phyloP scores from a whole-genome alignment of 768 basidiomycete species.

The Kwoniella botswanensis region DNA sequence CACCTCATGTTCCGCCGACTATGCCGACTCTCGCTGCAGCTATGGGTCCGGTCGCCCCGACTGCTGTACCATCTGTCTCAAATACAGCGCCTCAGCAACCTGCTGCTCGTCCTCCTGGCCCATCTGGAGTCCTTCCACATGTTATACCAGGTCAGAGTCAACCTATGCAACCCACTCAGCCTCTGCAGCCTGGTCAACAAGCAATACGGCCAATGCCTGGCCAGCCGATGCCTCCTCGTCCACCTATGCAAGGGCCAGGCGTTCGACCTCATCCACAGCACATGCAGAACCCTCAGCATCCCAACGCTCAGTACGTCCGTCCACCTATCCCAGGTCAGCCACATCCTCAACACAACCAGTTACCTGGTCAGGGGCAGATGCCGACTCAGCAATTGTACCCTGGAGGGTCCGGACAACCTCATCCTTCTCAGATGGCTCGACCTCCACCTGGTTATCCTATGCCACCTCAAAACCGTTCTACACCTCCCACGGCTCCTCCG shows the following conservation, averaged over 20 bases:
- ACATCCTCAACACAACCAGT: conserved; percentile 8
- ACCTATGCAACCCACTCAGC: conserved; percentile 10
- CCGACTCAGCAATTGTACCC: not conserved
- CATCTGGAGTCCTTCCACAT: not conserved
- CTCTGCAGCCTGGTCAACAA: conserved; percentile 15
- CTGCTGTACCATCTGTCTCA: not conserved
- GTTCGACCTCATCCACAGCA: conserved; percentile 15
- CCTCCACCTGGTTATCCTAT: conserved; percentile 18
- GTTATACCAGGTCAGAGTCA: not conserved
- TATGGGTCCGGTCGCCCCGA: conserved; percentile 14
- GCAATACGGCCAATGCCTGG: conserved; percentile 1
- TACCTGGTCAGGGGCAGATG: not conserved
- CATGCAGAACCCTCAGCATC: not conserved
- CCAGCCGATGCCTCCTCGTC: conserved; percentile 18
- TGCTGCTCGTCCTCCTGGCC: not conserved
- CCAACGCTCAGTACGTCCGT: conserved; percentile 3
- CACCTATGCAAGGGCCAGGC: conserved; percentile 16
- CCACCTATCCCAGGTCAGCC: conserved; percentile 6
- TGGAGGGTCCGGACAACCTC: conserved; percentile 9
- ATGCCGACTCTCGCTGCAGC: conserved; percentile 28
- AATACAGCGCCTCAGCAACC: not conserved
- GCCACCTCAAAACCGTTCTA: conserved; percentile 14
- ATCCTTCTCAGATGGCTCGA: conserved; percentile 18
- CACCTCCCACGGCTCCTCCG: conserved; percentile 20
- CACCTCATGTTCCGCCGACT: conserved; percentile 5